phyloP scores from a whole-genome alignment of 768 basidiomycete species.

The Termitomyces sp. region DNA sequence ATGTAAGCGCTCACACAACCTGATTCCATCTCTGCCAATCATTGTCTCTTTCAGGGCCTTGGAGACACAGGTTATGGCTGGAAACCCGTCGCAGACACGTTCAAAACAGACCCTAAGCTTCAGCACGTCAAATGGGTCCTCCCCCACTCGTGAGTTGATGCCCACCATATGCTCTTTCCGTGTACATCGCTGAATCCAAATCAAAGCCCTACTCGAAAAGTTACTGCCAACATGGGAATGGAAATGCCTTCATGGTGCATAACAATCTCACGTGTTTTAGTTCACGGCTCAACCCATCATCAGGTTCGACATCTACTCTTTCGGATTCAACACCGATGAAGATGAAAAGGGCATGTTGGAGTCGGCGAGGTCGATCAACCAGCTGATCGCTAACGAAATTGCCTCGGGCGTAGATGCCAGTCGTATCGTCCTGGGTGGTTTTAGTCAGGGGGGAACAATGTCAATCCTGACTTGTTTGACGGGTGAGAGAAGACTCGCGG shows the following conservation, averaged over 20 bases:
- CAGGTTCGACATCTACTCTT: conserved; percentile 77
- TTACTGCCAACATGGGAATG: conserved; percentile 73
- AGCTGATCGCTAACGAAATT: conserved; percentile 71
- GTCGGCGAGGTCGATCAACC: conserved; percentile 54
- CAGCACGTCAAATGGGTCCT: conserved; percentile 87
- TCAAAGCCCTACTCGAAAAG: conserved; percentile 46
- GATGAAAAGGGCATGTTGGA: conserved; percentile 75
- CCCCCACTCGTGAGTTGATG: conserved; percentile 62
- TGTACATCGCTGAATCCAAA: conserved; percentile 1
- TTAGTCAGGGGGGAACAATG: conserved; percentile 83
- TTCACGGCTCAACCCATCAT: conserved; percentile 2
- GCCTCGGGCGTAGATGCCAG: conserved; percentile 60
- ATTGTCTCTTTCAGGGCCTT: conserved; percentile 46
- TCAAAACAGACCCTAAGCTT: conserved; percentile 47
- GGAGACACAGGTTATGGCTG: conserved; percentile 75
- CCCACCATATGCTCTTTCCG: neutral
- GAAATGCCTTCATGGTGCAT: conserved; percentile 72
- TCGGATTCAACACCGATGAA: conserved; percentile 56
- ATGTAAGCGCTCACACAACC: conserved; percentile 47
- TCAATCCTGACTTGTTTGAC: conserved; percentile 72
- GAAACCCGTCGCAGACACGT: conserved; percentile 69
- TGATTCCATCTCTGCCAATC: neutral
- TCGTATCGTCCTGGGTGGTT: conserved; percentile 83
- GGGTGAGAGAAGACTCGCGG: conserved; percentile 61
- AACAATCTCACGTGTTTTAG: conserved; percentile 1